Conservation (phyloP, 768 basidiomycete genomes). For the Mycena indigotica region DNA sequence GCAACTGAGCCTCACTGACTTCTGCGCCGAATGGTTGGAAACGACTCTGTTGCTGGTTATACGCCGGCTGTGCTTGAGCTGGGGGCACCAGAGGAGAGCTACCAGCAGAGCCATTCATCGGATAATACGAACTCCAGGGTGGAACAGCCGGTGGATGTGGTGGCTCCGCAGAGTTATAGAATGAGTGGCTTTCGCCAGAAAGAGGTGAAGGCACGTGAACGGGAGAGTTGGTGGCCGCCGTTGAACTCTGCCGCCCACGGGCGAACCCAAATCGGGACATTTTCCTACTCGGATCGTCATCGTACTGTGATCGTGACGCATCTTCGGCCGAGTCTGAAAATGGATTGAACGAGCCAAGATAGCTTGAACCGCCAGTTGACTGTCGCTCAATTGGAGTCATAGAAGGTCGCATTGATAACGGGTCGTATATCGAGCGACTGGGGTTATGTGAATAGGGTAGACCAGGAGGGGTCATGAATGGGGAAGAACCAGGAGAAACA, state of each 20-base stretch:
- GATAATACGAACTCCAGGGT: constrained; percentile 19
- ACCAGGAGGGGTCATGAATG: constrained; percentile 55
- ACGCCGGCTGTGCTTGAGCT: constrained; percentile 42
- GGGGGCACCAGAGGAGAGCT: constrained; percentile 54
- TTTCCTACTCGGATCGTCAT: constrained; percentile 64
- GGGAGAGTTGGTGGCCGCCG: constrained; percentile 56
- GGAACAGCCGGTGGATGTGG: constrained; percentile 31
- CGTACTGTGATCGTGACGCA: constrained; percentile 38
- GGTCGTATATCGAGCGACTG: constrained; percentile 59
- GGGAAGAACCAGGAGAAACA: constrained; percentile 30
- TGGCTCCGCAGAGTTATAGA: constrained; percentile 41
- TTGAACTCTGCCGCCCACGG: constrained; percentile 64
- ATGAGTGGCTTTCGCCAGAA: constrained; percentile 51
- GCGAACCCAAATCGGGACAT: constrained; percentile 85
- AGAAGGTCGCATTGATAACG: constrained; percentile 42
- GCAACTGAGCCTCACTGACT: constrained; percentile 75
- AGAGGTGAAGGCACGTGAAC: constrained; percentile 58
- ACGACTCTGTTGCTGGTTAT: constrained; percentile 40
- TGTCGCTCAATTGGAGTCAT: constrained; percentile 45
- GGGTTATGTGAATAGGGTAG: constrained; percentile 51
- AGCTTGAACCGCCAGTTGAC: constrained; percentile 49
- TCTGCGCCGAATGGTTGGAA: constrained; percentile 59
- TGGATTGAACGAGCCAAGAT: constrained; percentile 79
- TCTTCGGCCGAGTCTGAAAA: constrained; percentile 68
- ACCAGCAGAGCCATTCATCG: constrained; percentile 47